Base-by-base conservation (phyloP, 2,329 filamentous ascomycete genomes). In the Talaromyces albobiverticillius region DNA sequence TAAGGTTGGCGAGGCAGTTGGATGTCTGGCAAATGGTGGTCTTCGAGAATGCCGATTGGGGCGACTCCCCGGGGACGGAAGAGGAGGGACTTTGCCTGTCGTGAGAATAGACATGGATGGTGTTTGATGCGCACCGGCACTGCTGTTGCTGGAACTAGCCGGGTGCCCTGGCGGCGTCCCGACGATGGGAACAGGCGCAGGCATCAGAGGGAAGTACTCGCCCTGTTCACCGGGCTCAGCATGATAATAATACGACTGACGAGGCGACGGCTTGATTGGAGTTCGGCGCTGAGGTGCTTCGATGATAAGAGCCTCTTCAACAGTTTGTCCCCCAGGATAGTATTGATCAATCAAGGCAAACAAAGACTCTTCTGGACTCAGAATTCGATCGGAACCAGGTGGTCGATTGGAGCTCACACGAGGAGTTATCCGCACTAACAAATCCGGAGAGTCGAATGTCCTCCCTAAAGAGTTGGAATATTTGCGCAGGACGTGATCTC, bases 381-480 rank as follows among this genome's bases (percentile, higher is more conserved):
- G 75, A 0, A 82, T 72, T 43, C 91, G 84, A 65, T 92, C 90
- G 38, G 73, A 67, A 67, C 67, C 81, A 72, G 63, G 57, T 49
- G 71, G 67, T 57, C 71, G 68, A 52, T 67, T 74, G 14, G 68
- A 65, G 22, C 68, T 68, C 36, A 90, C 87, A 53, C 90, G 82
- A n/a, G 88, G 83, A 14, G 81, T 70, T 61, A 97, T 88, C 59
- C 88, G 85, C 59, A 97, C 79, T 10, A 83, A 85, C 55, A 99
- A 82, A 70, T 99, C 94, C 11, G 94, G 94, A 10, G 94, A 82
- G 74, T 99, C 94, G 71, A 92, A 96, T 50, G 82, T 88, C 62
- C 86, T 86, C 48, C 93, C 93, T 23, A 99, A 79, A 13, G 91
- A 95, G 73, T 99, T 97, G 63, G 86, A 85, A 71, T 97, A 99